A percentile compares a stretch with the other conserved stretches of the same genome.
These are phyloP conservation scores for Holtermanniella nyarrowii DNA, from an alignment of 768 basidiomycete species.

Conservation along the genomic window DNA sequence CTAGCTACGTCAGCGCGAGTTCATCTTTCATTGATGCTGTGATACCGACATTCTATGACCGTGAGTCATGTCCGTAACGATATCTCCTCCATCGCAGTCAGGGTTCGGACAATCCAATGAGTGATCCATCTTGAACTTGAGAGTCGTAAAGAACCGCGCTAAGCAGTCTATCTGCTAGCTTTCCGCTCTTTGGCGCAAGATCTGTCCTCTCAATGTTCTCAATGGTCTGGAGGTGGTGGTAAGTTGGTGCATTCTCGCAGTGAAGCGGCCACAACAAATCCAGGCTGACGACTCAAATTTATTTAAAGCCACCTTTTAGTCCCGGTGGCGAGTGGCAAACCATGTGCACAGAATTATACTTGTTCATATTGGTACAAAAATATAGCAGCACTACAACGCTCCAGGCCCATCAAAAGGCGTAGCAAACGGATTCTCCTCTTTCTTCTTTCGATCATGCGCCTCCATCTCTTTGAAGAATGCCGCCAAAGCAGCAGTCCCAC, in stretches of 20 bases:
- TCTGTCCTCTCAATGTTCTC: no score
- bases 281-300: no score
- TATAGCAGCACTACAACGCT: neutral
- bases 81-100: neutral
- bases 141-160: no score
- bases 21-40: neutral
- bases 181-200: no score
- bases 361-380: neutral
- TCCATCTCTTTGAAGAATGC: conserved; percentile 7
- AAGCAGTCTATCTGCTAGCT: no score
- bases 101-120: neutral
- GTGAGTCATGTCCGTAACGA: neutral
- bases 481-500: conserved; percentile 11
- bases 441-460: neutral
- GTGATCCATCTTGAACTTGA: no score
- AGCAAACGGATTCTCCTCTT: conserved; percentile 1
- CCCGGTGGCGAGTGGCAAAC: no score
- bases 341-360: neutral
- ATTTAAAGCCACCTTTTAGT: no score
- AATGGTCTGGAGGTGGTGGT: no score
- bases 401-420: neutral
- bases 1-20: conserved; percentile 8
- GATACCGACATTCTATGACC: neutral
- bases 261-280: no score
- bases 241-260: no score